Evolutionary conservation across 306 rosid genomes (phyloP), one percentile per base, ranked within the genome.

Genomic region (Acacia crassicarpa): DNA sequence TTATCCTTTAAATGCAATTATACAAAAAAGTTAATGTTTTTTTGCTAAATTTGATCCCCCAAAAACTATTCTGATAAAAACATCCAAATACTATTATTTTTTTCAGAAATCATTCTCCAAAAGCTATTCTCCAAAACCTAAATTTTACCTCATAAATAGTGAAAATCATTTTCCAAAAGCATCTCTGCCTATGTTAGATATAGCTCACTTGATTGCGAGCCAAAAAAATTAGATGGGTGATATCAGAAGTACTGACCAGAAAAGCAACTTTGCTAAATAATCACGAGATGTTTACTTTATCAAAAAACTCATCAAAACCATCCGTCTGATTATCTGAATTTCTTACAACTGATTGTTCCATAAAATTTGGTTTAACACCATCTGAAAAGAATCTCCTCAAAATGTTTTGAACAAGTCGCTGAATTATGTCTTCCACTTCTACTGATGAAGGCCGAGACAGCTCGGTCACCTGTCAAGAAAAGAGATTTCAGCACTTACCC

Each of bases 211-310:
- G 27, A 33, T 25, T 69, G 25, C 5, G 70, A 45, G 51, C 8
- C 19, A 23, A 62, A 6, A 15, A 8, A 15, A 62, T 74, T 70
- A 19, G 53, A 70, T 82, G 83, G 30, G 71, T 14, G 41, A 54
- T 51, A 51, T 46, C 78, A 44, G 41, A 83, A 79, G 58, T 69
- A 83, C 96, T 90, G 65, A 96, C 99, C 99, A 96, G 94, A 93
- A 96, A 88, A 96, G 97, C 77, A 96, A 85, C 89, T 93, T 96
- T 12, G 99, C 99, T 54, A 96, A 92, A 87, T 96, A 93, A 88
- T 96, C 99, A 4, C 99, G 97, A 15, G 97, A 89, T 86, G 80
- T 81, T 91, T 63, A 89, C 75, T 27, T 84, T 79, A 54, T 88
- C 85, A 84, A 85, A 81, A 72, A 83, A 71, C 84, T 91, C 94